Evolutionary conservation across 257 asterid genomes (phyloP), one percentile per base, ranked within the genome.

Genomic region (Nicotiana obtusifolia): DNA sequence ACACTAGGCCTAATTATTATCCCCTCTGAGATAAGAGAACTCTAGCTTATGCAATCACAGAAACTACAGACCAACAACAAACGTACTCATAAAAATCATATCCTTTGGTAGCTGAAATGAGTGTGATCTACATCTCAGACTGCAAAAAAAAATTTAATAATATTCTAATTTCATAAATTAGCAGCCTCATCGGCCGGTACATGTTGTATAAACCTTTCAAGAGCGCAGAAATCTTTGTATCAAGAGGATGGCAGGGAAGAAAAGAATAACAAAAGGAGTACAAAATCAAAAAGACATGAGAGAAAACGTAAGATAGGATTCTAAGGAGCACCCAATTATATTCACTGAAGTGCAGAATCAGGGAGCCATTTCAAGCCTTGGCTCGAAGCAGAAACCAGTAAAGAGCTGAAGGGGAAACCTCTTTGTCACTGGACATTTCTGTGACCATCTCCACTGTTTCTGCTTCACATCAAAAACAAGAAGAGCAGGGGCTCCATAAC

Each of bases 321-420:
- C 33, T 52, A 41, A 26, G 53, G 68, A 68, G 19, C 9, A 14
- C 26, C 26, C 64, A 26, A 47, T 17, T 26, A 67, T 44, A 37
- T 47, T 35, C 24, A 33, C 24, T 8, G 28, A 4, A 41, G 57
- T 31, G 37, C 31, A 44, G 31, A 73, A 54, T 85, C 87, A 94
- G n/a, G 99, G 98, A 31, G 85, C 64, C 30, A 93, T 86, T 68
- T 93, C 94, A 80, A 93, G 94, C 71, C 94, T 92, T 2, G 99
- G 98, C 53, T 96, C 97, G 44, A 96, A 96, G 90, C 97, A 91
- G 84, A 96, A 96, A 53, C 98, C 99, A 16, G 93, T 90, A 80
- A 96, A 96, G 73, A 96, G 97, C 91, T 94, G 98, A 41, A 96
- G 97, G 5, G 98, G 98, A 83, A 96, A 96, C 87, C 91, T 90